Base-by-base conservation (phyloP, 768 basidiomycete species). In the Fomitopsis pulvina region DNA sequence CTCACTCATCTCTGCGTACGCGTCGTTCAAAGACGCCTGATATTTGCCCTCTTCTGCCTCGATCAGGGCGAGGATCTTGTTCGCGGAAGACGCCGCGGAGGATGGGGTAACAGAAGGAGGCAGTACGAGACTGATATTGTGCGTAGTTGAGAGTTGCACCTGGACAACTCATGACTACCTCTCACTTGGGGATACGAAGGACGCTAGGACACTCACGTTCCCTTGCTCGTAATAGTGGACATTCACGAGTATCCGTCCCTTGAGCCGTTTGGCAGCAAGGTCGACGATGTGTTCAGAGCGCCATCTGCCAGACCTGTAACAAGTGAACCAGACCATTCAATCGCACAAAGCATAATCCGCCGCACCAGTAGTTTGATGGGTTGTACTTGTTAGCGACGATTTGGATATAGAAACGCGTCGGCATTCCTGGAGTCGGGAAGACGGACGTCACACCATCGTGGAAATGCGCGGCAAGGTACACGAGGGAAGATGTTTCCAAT, bases 151-250 rank as follows among this genome's bases (percentile, higher is more conserved):
- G 27, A 99, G 77, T 78, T 98, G 96, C 27, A 97, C 94, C 90
- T 97, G 57, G 14, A 41, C 16, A 18, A 16, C 6, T 10, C 4
- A 16, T 25, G n/a, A n/a, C n/a, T 28, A 20, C 11, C 8, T 20
- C 12, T 37, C 4, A 18, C 14, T 37, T 16, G 34, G 14, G 5
- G 14, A 4, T 37, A 18, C 18, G 14, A 14, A 5, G 14, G 34
- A 37, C 29, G 29, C 29, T n/a, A n/a, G n/a, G 29, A 24, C 4
- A 57, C 82, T 45, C 48, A 94, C 92, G 63, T 94, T 95, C 57
- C 95, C 95, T 63, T 96, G 92, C 65, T 99, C 96, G 61, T 94
- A 98, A 62, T 98, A 98, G 66, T 99, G 96, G 11, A 97, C 85
- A 59, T 92, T 88, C 39, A 89, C 78, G 7, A 85, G 71, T 14